These are phyloP conservation scores for Withania somnifera DNA, from an alignment of 305 asterid genomes.

Conservation along the genomic window DNA sequence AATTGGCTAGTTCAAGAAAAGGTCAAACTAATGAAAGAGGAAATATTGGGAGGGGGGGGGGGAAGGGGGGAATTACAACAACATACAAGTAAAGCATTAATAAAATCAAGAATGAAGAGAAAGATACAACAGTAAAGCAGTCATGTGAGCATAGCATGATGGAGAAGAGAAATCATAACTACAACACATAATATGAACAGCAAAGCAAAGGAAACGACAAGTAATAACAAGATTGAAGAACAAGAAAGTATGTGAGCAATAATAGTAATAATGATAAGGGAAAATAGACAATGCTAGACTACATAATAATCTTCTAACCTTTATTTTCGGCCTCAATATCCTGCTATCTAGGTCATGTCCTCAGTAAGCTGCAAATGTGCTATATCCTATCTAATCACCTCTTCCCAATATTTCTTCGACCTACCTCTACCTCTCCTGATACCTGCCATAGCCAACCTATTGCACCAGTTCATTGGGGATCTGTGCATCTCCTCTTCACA, in stretches of 20 bases:
- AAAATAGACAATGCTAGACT: not conserved
- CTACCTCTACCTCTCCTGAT: not conserved
- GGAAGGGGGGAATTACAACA: not conserved
- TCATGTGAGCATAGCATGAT: not conserved
- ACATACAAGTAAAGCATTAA: not conserved
- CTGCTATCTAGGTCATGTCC: not conserved
- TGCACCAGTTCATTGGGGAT: not conserved
- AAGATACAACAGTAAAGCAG: not conserved
- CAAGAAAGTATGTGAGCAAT: not conserved
- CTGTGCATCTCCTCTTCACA: not conserved
- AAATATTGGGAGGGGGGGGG: not conserved
- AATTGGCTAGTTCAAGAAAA: not conserved
- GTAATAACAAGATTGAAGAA: not conserved
- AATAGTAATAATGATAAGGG: not conserved
- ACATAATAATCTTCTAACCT: not conserved
- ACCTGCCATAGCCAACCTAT: not conserved
- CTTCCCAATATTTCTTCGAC: not conserved
- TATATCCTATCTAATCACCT: not conserved
- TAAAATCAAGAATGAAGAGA: not conserved
- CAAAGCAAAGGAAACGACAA: not conserved
- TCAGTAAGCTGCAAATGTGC: not conserved
- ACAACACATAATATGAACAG: not conserved
- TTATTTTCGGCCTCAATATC: not conserved
- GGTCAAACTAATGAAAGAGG: not conserved
- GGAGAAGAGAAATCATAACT: not conserved